Evolutionary conservation across 2,329 filamentous ascomycete genomes (phyloP), one percentile per base, ranked within the genome.

Genomic region (Beauveria caledonica): DNA sequence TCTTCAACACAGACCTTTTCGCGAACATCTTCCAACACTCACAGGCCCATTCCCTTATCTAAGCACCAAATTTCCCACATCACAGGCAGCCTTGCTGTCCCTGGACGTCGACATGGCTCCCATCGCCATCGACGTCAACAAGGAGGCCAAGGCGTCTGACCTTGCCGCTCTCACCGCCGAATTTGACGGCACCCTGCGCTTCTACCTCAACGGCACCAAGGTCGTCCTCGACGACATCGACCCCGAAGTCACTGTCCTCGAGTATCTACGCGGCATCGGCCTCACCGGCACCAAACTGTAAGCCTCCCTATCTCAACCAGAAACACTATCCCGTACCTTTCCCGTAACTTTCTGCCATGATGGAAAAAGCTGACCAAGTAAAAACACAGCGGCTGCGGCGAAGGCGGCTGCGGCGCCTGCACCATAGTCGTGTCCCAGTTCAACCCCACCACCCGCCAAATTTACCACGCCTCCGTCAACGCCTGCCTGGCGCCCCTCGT

Each of bases 381-480:
- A 36, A 36, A 36, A 36, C 2, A 23, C 63, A 85, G 82, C 15
- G 94, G 94, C 52, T 99, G 94, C 76, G 91, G 91, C 54, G 94
- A 99, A 77, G 94, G 94, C 64, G 94, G 94, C 2, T 99, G 94
- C 70, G 94, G 94, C 68, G 94, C 94, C 64, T 97, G 93, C 71
- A 97, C 93, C 48, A 91, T 97, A 50, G 92, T 99, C 33, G 83
- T 99, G 45, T 96, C 91, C 64, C 92, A 97, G 73, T 87, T 88
- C 70, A 97, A 97, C 70, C 92, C 92, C 1, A 96, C 91, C 3
- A 97, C 92, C 6, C 90, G 90, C 69, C 84, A 89, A 71, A 90
- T 97, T 67, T 97, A 97, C 70, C 93, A 99, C 78, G 94, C 94
- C 61, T 95, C 90, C 58, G 90, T 97, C 62, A 99, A 99, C 72